Conservation (phyloP, 2,329 filamentous ascomycete species). For the Microdochium trichocladiopsis region DNA sequence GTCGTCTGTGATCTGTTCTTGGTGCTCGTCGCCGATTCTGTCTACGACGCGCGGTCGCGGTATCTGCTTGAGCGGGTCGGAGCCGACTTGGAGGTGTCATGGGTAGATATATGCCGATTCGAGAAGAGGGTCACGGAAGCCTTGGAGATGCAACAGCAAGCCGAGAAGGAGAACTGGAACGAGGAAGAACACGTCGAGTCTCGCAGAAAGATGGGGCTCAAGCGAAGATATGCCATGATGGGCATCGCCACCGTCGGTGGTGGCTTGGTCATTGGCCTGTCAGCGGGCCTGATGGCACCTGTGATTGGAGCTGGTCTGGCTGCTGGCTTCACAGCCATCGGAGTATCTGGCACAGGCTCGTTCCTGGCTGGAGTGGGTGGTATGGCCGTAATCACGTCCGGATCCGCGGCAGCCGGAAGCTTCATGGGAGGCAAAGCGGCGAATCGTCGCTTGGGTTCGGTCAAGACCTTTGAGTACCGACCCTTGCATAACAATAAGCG, state of each 20-base stretch:
- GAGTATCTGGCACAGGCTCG: slow-evolving; percentile 77
- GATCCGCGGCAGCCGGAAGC: slow-evolving; percentile 77
- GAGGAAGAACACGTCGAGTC: slow-evolving; percentile 90
- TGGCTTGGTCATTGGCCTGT: slow-evolving; percentile 89
- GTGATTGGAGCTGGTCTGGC: slow-evolving; percentile 91
- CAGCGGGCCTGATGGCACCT: slow-evolving; percentile 83
- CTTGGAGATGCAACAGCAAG: slow-evolving; percentile 93
- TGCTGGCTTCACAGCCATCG: slow-evolving; percentile 91
- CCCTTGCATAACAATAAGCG: slow-evolving; percentile 97
- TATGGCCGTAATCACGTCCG: slow-evolving; percentile 88
- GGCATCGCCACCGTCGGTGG: slow-evolving; percentile 93
- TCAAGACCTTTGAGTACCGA: slow-evolving; percentile 94
- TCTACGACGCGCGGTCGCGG: slow-evolving; percentile 85
- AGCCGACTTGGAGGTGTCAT: slow-evolving; percentile 70
- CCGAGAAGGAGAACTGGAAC: slow-evolving; percentile 95
- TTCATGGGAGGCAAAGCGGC: slow-evolving; percentile 82
- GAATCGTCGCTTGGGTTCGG: slow-evolving; percentile 80
- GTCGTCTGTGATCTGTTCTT: slow-evolving; percentile 94
- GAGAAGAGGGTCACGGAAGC: slow-evolving; percentile 97
- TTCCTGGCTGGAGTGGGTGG: slow-evolving; percentile 91
- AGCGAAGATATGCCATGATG: slow-evolving; percentile 87
- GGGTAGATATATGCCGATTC: slow-evolving; percentile 92
- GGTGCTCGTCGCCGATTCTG: slow-evolving; percentile 89
- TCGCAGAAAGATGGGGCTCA: slow-evolving; percentile 73
- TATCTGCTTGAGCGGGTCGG: slow-evolving; percentile 79